Evolutionary conservation across 805 yeast genomes (phyloP), one percentile per base, ranked within the genome.

Genomic region (Isabelozyma heimii): DNA sequence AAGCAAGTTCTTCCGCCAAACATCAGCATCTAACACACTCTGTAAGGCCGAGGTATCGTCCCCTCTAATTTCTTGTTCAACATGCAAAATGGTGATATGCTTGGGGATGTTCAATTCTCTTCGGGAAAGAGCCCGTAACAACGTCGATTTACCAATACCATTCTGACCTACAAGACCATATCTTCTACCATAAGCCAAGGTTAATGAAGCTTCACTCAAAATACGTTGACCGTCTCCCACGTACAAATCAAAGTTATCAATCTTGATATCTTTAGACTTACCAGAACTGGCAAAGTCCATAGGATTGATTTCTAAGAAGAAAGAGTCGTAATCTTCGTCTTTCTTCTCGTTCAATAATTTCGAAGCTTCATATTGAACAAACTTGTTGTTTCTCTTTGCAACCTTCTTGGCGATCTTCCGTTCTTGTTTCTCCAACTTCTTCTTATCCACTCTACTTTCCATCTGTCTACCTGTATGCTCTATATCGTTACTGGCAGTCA

Each of bases 131-230:
- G 99, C 99, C 57, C 89, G 80, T 64, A 94, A 75, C 47, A 94
- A 73, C 0, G 99, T 94, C 41, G 98, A 91, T 69, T 94, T 94
- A 85, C 99, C 99, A 58, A 94, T 91, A 92, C 99, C 99, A 75
- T 94, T 94, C 66, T 91, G 96, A 69, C 99, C 99, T 41, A 94
- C 97, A 46, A 94, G 73, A 82, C 99, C 99, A 60, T 94, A 94
- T 66, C 98, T 83, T 67, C 88, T 90, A 47, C 99, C 99, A 65
- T 85, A 85, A 27, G 97, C 85, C 54, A 94, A 79, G 1, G 97
- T 84, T 55, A 94, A 80, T 20, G 91, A 80, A 26, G 98, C 86
- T 66, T 91, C 95, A 41, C 92, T 83, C 54, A 94, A 77, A 47
- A 94, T 92, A 71, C 99, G 83, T 69, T 88, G 86, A 53, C 97